Conservation (phyloP, 208 protist species). For the Tritrichomonas foetus region DNA sequence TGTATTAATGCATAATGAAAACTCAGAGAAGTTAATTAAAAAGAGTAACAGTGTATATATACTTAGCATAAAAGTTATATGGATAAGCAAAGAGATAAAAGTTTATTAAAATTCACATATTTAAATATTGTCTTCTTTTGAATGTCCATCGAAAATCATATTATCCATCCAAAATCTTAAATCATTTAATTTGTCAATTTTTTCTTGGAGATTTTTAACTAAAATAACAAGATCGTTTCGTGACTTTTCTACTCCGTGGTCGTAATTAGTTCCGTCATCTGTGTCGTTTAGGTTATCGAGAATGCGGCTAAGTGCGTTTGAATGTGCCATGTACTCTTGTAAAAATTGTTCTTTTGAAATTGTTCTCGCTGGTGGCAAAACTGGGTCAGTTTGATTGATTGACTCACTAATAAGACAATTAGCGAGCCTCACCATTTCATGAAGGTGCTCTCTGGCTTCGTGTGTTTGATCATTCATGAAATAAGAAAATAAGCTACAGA, state of each 20-base stretch:
- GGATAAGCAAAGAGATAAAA: too few species aligned
- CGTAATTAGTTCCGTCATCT: background rate
- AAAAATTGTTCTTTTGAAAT: conserved; percentile 20
- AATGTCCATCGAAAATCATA: background rate
- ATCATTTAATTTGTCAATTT: background rate
- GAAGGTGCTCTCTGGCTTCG: background rate
- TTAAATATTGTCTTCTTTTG: background rate
- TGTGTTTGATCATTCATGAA: background rate
- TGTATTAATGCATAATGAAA: too few species aligned
- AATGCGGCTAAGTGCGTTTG: background rate
- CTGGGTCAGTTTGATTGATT: conserved; percentile 14
- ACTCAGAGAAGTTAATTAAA: too few species aligned
- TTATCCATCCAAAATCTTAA: conserved; percentile 22
- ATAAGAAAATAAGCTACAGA: too few species aligned
- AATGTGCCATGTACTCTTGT: background rate
- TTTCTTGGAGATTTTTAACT: background rate
- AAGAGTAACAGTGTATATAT: too few species aligned
- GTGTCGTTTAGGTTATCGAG: background rate
- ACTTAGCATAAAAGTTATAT: too few species aligned
- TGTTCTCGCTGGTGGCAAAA: background rate
- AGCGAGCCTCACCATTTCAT: background rate
- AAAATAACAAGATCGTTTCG: background rate
- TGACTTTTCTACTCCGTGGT: background rate
- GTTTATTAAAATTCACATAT: too few species aligned
- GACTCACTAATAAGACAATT: background rate